Evolutionary conservation across 169 alveolate genomes (phyloP).

Genomic region (Cryptosporidium meleagridis): DNA sequence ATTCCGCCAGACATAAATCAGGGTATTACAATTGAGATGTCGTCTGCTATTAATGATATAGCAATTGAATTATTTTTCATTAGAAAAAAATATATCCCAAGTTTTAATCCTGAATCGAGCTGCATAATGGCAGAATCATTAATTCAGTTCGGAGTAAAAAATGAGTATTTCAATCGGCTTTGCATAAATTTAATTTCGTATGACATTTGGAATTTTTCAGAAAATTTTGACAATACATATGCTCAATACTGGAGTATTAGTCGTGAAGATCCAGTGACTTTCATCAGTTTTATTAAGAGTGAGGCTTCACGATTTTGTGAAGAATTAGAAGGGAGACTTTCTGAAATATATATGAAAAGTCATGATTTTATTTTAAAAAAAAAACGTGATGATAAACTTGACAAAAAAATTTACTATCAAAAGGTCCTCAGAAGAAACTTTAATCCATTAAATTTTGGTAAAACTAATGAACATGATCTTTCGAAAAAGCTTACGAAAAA

Average conservation of each 20-base stretch:
- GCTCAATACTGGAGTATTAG: background rate
- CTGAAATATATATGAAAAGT: slow-evolving; percentile 28
- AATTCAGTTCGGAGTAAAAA: slow-evolving; percentile 40
- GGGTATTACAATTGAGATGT: slow-evolving; percentile 50
- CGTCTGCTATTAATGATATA: slow-evolving; percentile 16
- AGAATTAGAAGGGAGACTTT: slow-evolving; percentile 29
- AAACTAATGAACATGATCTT: background rate
- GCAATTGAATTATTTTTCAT: slow-evolving; percentile 58
- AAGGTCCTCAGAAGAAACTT: slow-evolving; percentile 8
- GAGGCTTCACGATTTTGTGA: slow-evolving; percentile 16
- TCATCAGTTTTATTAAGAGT: slow-evolving; percentile 10
- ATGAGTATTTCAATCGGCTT: slow-evolving; percentile 10
- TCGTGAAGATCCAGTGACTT: slow-evolving; percentile 32
- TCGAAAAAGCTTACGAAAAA: slow-evolving; percentile 15
- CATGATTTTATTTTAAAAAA: slow-evolving; percentile 10
- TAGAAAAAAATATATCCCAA: slow-evolving; percentile 30
- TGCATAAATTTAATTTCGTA: slow-evolving; percentile 35
- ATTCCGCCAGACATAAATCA: background rate
- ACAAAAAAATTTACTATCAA: background rate
- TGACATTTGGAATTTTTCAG: slow-evolving; percentile 48
- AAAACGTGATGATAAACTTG: background rate
- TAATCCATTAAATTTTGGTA: slow-evolving; percentile 1
- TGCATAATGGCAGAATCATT: slow-evolving; percentile 33
- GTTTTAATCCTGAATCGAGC: slow-evolving; percentile 58
- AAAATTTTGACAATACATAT: slow-evolving; percentile 3